These are phyloP conservation scores for Aaosphaeria arxii DNA, from an alignment of 2,329 filamentous ascomycete species.

Conservation along the genomic window DNA sequence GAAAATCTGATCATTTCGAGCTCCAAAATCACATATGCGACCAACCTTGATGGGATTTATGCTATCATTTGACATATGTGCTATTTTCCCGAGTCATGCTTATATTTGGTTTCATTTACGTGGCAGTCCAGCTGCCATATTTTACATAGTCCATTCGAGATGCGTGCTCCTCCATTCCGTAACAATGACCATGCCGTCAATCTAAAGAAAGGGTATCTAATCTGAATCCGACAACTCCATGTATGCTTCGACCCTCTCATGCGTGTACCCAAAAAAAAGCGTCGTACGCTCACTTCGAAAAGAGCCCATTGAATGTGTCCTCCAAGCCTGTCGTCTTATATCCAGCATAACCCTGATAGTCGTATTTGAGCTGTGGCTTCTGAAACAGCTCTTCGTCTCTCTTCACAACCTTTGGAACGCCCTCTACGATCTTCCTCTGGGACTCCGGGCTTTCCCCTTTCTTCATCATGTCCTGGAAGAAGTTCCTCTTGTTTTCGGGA, in stretches of 20 bases:
- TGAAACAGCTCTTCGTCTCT: constrained; percentile 27
- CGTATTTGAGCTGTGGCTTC: constrained; percentile 32
- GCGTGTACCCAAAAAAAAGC: no score
- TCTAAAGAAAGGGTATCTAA: no score
- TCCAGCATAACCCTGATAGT: constrained; percentile 20
- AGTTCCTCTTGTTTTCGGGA: constrained; percentile 50
- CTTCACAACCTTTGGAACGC: constrained; percentile 24
- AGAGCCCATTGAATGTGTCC: constrained; percentile 28
- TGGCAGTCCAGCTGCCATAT: no score
- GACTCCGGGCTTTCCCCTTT: constrained; percentile 5
- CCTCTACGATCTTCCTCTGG: constrained; percentile 15
- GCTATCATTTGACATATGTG: no score
- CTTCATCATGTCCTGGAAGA: constrained; percentile 45
- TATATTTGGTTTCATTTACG: no score
- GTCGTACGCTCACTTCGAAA: constrained; percentile 4
- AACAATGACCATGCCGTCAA: no score
- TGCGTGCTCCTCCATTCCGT: no score
- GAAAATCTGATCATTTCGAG: constrained; percentile 33
- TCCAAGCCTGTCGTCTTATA: constrained; percentile 31
- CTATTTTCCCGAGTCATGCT: no score
- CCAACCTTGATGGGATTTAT: no score
- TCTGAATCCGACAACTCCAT: no score
- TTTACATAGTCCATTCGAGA: no score
- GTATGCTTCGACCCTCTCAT: no score
- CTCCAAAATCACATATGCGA: constrained; percentile 14